Evolutionary conservation across 768 basidiomycete genomes (phyloP).

Genomic region (Cystobasidium onofrii): DNA sequence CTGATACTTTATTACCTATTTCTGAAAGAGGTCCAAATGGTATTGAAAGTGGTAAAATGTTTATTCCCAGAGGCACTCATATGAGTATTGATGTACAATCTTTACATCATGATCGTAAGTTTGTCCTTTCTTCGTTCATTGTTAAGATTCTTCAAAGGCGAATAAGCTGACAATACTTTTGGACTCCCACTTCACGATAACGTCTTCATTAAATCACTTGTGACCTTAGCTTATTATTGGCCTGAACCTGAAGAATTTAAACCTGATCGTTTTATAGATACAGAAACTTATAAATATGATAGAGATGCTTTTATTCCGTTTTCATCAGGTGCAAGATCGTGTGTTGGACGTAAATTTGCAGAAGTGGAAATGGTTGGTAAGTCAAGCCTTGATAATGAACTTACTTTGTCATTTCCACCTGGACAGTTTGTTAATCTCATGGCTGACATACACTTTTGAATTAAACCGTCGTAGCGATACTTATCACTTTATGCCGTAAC

Average conservation of each 20-base stretch:
- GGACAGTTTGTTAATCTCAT: neutral
- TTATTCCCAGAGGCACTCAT: slow-evolving; percentile 31
- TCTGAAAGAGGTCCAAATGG: slow-evolving; percentile 19
- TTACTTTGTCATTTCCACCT: no score
- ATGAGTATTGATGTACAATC: slow-evolving; percentile 33
- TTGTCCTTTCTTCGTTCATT: neutral
- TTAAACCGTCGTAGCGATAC: neutral
- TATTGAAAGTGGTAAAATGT: slow-evolving; percentile 2
- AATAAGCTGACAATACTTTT: no score
- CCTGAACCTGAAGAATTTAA: slow-evolving; percentile 31
- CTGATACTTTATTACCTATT: slow-evolving; percentile 4
- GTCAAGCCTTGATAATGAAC: neutral
- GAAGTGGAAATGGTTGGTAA: slow-evolving; percentile 30
- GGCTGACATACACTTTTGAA: no score
- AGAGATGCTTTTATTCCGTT: slow-evolving; percentile 38
- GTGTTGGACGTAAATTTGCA: slow-evolving; percentile 33
- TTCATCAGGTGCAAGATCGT: slow-evolving; percentile 29
- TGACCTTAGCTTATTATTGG: slow-evolving; percentile 12
- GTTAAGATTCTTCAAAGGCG: no score
- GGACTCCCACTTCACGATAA: no score
- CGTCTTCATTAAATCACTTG: no score
- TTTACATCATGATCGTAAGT: slow-evolving; percentile 36
- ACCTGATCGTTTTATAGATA: slow-evolving; percentile 37
- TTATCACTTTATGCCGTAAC: slow-evolving; percentile 9
- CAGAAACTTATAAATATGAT: slow-evolving; percentile 20